These are phyloP conservation scores for Pseudocercospora pini-densiflorae DNA, from an alignment of 2,329 filamentous ascomycete species.

Conservation along the genomic window DNA sequence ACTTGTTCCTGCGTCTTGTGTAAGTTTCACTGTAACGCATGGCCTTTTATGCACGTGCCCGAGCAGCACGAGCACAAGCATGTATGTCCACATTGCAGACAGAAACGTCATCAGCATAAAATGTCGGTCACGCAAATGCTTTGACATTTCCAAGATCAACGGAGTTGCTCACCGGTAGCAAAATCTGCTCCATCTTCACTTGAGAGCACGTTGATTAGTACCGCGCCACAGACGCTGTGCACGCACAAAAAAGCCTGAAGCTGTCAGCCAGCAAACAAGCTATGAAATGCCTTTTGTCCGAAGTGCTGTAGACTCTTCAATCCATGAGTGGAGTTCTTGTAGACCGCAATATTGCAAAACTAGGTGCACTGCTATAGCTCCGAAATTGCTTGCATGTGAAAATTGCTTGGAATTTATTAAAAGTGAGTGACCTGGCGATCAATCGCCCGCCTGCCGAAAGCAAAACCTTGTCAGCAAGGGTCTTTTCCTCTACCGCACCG, in stretches of 20 bases:
- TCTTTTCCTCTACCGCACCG: background rate
- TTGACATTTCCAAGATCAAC: background rate
- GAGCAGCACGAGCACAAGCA: conserved; percentile 6
- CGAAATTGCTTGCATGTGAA: background rate
- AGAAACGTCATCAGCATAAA: background rate
- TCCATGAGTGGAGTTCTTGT: background rate
- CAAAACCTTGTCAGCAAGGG: background rate
- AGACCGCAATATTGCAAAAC: background rate
- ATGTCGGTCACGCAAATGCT: background rate
- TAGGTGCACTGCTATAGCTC: background rate
- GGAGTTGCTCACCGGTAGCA: background rate
- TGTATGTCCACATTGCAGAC: conserved; percentile 8
- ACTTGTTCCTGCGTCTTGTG: conserved; percentile 11
- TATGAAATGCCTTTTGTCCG: background rate
- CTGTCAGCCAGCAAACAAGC: conserved; percentile 5
- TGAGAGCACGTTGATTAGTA: background rate
- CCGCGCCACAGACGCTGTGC: conserved; percentile 4
- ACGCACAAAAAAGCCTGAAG: conserved; percentile 3
- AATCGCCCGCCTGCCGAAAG: background rate
- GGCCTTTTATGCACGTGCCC: conserved; percentile 9
- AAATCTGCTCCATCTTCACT: background rate
- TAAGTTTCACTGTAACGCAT: conserved; percentile 9
- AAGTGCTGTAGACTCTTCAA: background rate
- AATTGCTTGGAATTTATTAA: background rate
- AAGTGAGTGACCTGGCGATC: background rate